Evolutionary conservation across 306 rosid species (phyloP).

Genomic region (Begonia masoniana): DNA sequence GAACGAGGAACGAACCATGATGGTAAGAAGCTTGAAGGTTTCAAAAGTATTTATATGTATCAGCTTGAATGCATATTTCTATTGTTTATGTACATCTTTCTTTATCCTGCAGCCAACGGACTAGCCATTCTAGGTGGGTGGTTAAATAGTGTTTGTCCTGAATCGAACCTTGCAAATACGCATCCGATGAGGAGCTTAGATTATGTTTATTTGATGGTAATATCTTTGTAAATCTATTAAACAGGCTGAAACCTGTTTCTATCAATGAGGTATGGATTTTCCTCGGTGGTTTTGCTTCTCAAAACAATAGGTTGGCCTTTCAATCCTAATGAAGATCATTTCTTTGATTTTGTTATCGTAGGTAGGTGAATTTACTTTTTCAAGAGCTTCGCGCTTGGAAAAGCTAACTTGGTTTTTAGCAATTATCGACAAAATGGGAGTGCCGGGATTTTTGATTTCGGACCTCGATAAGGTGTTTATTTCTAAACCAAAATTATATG

Average conservation of each 20-base stretch:
- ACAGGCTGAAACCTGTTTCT: constrained; percentile 33
- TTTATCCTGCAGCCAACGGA: constrained; percentile 34
- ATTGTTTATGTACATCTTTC: not conserved
- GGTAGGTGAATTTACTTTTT: constrained; percentile 32
- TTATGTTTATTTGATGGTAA: constrained; percentile 47
- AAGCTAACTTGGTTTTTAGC: constrained; percentile 40
- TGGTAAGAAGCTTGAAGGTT: too few species aligned
- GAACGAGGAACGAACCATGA: too few species aligned
- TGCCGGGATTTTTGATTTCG: constrained; percentile 27
- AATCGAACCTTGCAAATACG: constrained; percentile 28
- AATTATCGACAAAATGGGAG: constrained; percentile 31
- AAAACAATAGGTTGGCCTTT: not conserved
- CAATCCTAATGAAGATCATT: too few species aligned
- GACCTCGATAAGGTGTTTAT: constrained; percentile 55
- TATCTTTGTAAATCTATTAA: constrained; percentile 43
- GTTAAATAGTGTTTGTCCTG: constrained; percentile 41
- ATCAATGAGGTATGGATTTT: constrained; percentile 31
- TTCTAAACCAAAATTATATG: too few species aligned
- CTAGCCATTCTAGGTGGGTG: constrained; percentile 41
- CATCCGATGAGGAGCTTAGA: constrained; percentile 54
- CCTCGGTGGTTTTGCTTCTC: not conserved
- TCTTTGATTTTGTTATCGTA: constrained; percentile 11
- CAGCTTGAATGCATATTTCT: too few species aligned
- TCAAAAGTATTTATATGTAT: too few species aligned
- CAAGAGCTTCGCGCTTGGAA: constrained; percentile 33